Conservation (phyloP, 1,284 basidiomycete species). For the Cryptococcus sp. region DNA sequence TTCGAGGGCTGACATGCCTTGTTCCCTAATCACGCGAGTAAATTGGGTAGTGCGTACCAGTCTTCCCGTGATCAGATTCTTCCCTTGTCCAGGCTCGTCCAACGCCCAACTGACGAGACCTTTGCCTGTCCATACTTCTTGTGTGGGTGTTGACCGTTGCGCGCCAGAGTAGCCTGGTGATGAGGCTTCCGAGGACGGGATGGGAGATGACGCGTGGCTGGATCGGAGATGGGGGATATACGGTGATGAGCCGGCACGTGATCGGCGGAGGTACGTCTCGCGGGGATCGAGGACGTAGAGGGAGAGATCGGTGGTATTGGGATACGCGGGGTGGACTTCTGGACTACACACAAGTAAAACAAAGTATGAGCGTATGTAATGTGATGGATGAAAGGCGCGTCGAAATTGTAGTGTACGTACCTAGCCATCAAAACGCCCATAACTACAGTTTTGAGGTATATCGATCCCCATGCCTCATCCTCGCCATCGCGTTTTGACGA, state of each 20-base stretch:
- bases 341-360: slow-evolving; percentile 29
- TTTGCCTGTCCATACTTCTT: slow-evolving; percentile 50
- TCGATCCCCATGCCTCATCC: slow-evolving; percentile 47
- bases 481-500: slow-evolving; percentile 18
- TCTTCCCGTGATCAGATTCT: slow-evolving; percentile 48
- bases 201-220: slow-evolving; percentile 14
- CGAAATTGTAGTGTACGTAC: slow-evolving; percentile 18
- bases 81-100: slow-evolving; percentile 42
- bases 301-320: slow-evolving; percentile 39
- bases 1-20: slow-evolving; percentile 33
- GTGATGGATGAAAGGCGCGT: too few species aligned
- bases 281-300: slow-evolving; percentile 50
- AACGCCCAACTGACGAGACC: slow-evolving; percentile 47
- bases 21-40: slow-evolving; percentile 9
- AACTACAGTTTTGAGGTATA: slow-evolving; percentile 48
- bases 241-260: slow-evolving; percentile 28
- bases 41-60: slow-evolving; percentile 28
- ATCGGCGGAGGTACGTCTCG: slow-evolving; percentile 42
- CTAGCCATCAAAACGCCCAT: slow-evolving; percentile 47
- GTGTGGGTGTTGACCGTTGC: neutral
- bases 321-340: slow-evolving; percentile 40
- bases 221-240: slow-evolving; percentile 20
- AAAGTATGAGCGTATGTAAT: neutral
- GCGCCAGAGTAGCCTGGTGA: slow-evolving; percentile 9
- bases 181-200: slow-evolving; percentile 8